A percentile compares a stretch with the other conserved stretches of the same genome.
Conservation (phyloP, 257 asterid species). For the Salvia rosmarinus region DNA sequence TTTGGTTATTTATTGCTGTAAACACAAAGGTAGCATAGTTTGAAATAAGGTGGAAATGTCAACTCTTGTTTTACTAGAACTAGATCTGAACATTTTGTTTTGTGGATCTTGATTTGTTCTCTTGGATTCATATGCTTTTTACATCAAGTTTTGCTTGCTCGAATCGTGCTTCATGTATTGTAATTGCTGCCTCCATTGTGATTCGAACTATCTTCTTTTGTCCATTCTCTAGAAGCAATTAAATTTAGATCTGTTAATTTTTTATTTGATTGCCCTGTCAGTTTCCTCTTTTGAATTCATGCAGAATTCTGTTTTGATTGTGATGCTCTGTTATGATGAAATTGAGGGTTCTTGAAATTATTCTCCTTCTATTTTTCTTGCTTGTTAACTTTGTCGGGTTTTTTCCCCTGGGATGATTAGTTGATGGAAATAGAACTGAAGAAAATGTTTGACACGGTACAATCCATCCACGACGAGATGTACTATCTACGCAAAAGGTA, state of each 20-base stretch:
- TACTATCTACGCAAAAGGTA: conserved; percentile 87
- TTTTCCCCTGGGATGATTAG: conserved; percentile 45
- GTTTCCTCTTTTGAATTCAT: background rate
- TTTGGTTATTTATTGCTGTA: background rate
- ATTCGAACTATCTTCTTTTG: conserved; percentile 1
- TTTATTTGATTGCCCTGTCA: background rate
- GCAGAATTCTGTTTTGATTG: background rate
- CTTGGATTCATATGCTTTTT: background rate
- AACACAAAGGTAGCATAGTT: background rate
- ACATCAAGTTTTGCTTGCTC: background rate
- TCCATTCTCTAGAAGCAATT: background rate
- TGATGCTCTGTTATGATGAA: background rate
- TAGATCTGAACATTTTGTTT: background rate
- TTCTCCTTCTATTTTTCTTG: background rate
- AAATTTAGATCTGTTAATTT: background rate
- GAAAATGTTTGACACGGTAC: conserved; percentile 82
- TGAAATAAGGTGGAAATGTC: background rate
- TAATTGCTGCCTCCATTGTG: background rate
- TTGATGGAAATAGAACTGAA: conserved; percentile 87
- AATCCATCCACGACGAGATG: conserved; percentile 91
- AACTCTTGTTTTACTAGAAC: background rate
- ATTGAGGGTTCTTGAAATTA: background rate
- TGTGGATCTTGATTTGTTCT: background rate
- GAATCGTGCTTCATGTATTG: conserved; percentile 13
- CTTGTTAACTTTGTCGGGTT: conserved; percentile 2